Percentiles rank a stretch among this genome's conserved stretches.
Conservation (phyloP, 225 moss, liverwort and hornwort species). For the Ulota crispa region DNA sequence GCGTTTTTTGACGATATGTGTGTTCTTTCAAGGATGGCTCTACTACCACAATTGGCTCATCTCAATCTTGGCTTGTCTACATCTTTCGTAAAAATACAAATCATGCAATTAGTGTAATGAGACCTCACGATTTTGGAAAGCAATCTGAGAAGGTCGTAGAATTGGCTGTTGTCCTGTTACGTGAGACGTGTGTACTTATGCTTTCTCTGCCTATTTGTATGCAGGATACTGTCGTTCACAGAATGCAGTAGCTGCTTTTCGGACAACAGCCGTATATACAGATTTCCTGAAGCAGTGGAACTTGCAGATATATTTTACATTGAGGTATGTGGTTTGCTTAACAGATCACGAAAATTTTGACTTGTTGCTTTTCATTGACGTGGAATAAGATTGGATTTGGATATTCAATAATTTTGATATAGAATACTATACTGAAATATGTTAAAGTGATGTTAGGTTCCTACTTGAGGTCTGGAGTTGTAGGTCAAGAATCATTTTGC, state of each 20-base stretch:
- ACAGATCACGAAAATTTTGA: not conserved
- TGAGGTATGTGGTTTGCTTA: slow-evolving; percentile 57
- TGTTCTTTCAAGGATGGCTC: not conserved
- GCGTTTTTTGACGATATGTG: not conserved
- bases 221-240: slow-evolving; percentile 84
- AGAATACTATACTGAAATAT: not conserved
- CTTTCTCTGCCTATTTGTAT: slow-evolving; percentile 27
- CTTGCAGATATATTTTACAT: slow-evolving; percentile 86
- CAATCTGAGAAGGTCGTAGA: not conserved
- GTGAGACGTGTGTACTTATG: slow-evolving; percentile 5
- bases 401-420: not conserved
- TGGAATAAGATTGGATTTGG: not conserved
- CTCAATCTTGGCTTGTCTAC: not conserved
- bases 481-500: not conserved
- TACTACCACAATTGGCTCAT: not conserved
- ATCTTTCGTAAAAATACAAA: not conserved
- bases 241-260: slow-evolving; percentile 62
- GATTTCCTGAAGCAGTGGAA: slow-evolving; percentile 98
- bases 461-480: not conserved
- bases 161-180: not conserved
- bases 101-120: not conserved
- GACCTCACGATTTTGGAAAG: not conserved
- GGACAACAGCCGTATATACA: slow-evolving; percentile 53
- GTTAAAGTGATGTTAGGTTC: slow-evolving; percentile 7
- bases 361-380: not conserved